Evolutionary conservation across 441 rosid species (phyloP), one percentile per base, ranked within the genome.

Genomic region (Melianthus villosus): DNA sequence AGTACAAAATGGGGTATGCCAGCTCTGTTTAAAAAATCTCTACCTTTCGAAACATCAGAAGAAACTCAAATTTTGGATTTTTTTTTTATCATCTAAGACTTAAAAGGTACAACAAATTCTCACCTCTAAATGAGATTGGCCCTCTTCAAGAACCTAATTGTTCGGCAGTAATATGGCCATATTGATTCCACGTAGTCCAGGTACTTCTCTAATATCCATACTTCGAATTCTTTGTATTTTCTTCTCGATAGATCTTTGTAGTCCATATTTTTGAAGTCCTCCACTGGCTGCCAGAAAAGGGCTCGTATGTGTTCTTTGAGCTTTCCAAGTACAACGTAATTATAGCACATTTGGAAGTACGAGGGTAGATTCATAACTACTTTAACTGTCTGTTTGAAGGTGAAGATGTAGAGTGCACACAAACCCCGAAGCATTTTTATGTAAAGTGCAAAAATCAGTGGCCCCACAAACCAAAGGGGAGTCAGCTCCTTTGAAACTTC

Each of bases 161-260:
- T 79, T 64, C 92, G 68, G 65, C 97, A 83, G 57, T 89, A 81
- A 54, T 57, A 59, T 9, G 97, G 97, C 97, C 97, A 89, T 64
- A 89, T 53, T 16, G 85, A 78, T 54, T 89, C 95, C 49, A 83
- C 69, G 44, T 38, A 76, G 55, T 89, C 97, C 63, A 89, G 49
- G 59, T 78, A 81, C 50, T 42, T 66, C 65, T 89, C 95, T 59
- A 50, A 17, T 44, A 73, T 16, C 89, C 85, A 74, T 31, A 40
- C 83, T 67, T 59, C 62, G 16, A 83, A 46, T 54, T 56, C 78
- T 66, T 65, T 68, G 63, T 72, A 61, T 50, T 53, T 81, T 52
- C 42, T 67, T 58, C 73, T 66, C 0, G 64, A 59, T 10, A 72
- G 34, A 63, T 75, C 75, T 59, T 71, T 68, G 71, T 71, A 71